Base-by-base conservation (phyloP, 768 basidiomycete species). In the Coprinopsis marcescibilis region DNA sequence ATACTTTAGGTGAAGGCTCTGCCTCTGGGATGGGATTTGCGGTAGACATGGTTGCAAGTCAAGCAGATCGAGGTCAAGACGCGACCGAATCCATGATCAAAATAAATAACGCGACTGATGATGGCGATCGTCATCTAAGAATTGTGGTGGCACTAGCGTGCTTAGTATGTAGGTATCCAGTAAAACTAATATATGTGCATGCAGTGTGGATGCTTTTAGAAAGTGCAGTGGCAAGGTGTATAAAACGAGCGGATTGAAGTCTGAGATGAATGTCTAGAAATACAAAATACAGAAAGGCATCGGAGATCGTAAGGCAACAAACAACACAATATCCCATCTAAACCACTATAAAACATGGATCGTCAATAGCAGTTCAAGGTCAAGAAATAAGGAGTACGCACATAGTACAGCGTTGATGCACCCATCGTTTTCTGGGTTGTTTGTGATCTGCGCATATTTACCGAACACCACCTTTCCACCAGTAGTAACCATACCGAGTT, bases 351-450 rank as follows among this genome's bases (percentile, higher is more conserved):
- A 33, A 27, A 7, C 33, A 11, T 19, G 7, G 14, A 19, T 8
- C n/a, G n/a, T n/a, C n/a, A 20, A 41, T 24, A 24, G 13, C 12
- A 19, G 29, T 8, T 10, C 4, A 19, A 2, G 19, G 3, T 4
- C 17, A 49, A 32, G 33, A 10, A 29, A 48, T 26, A 53, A 49
- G 23, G 75, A 52, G 45, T 26, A 80, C 89, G 52, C 63, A 92
- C 89, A 79, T 41, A 96, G 80, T 36, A 96, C 88, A 43, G 93
- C 87, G 63, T 96, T 96, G 62, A 97, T 86, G 63, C 93, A 96
- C 6, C 94, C 94, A 58, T 96, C 93, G 54, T 94, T 93, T 70
- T 96, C 93, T 15, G 90, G 89, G 66, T 91, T 92, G 71, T 93
- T 93, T 42, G 90, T 93, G 57, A 94, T 76, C 61, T 94, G 90